Evolutionary conservation across 495 filamentous ascomycete species (phyloP).

Genomic region (Chaetomium fimeti): DNA sequence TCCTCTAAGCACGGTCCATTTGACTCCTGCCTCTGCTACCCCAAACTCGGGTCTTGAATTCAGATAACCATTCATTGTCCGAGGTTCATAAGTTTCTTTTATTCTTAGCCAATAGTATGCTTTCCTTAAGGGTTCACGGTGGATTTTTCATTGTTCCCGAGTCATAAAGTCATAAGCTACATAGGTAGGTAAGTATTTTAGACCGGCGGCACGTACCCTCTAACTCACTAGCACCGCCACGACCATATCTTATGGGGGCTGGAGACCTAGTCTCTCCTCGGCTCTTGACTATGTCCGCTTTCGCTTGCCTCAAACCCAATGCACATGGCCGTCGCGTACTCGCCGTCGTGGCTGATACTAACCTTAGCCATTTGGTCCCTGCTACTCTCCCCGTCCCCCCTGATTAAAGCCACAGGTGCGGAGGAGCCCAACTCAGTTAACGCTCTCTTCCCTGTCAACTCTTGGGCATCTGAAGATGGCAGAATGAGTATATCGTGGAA

Average conservation of each 20-base stretch:
- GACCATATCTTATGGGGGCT: too few relatives aligned
- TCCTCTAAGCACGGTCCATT: too few relatives aligned
- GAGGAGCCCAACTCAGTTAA: neutral
- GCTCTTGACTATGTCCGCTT: neutral
- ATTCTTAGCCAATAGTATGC: too few relatives aligned
- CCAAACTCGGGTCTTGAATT: too few relatives aligned
- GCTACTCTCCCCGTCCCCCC: neutral
- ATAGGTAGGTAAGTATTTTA: too few relatives aligned
- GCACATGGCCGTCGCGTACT: slow-evolving; percentile 39
- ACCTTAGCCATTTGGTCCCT: slow-evolving; percentile 29
- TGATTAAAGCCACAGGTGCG: slow-evolving; percentile 35
- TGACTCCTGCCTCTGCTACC: too few relatives aligned
- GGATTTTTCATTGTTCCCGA: too few relatives aligned
- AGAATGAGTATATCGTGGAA: slow-evolving; percentile 50
- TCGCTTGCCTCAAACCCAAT: slow-evolving; percentile 24
- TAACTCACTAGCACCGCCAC: too few relatives aligned
- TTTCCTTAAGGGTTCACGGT: too few relatives aligned
- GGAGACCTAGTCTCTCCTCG: neutral
- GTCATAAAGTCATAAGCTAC: too few relatives aligned
- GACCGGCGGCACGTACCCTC: neutral
- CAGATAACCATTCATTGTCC: too few relatives aligned
- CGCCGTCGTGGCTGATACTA: slow-evolving; percentile 43
- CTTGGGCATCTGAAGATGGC: neutral
- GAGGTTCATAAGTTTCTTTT: too few relatives aligned
- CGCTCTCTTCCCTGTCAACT: neutral